Conservation (phyloP, 2,329 filamentous ascomycete species). For the Ustulina deusta region DNA sequence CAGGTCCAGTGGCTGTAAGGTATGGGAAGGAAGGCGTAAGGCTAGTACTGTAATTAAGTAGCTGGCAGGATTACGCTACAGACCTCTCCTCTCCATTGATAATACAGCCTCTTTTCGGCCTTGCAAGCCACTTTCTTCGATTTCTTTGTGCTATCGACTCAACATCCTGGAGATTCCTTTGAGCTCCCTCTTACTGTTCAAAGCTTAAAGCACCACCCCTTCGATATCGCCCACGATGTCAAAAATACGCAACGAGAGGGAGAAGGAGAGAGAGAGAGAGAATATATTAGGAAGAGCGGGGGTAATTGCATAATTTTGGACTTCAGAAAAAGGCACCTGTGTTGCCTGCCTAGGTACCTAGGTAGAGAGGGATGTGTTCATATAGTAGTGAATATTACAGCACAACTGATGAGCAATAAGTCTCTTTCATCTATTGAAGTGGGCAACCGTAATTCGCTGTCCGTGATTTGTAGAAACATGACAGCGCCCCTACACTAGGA, state of each 20-base stretch:
- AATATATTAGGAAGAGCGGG: not conserved
- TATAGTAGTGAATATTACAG: not conserved
- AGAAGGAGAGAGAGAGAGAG: not conserved
- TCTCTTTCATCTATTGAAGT: not conserved
- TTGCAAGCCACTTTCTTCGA: too few species aligned
- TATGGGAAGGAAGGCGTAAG: too few species aligned
- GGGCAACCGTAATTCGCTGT: too few species aligned
- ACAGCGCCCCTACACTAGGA: too few species aligned
- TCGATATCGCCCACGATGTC: not conserved
- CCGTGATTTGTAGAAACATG: too few species aligned
- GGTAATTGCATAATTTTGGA: not conserved
- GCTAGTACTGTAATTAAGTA: too few species aligned
- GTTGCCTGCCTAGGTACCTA: not conserved
- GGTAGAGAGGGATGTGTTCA: not conserved
- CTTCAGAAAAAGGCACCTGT: not conserved
- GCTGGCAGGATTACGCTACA: too few species aligned
- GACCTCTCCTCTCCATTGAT: too few species aligned
- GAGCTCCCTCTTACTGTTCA: not conserved
- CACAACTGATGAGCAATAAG: not conserved
- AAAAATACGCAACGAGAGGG: not conserved
- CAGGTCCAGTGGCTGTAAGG: too few species aligned
- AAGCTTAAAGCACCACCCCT: not conserved
- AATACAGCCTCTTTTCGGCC: too few species aligned
- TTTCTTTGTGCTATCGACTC: too few species aligned
- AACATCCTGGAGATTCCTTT: not conserved